Evolutionary conservation across 371 early-diverging fungal species (phyloP), one percentile per base, ranked within the genome.

Genomic region (Smittium mucronatum): DNA sequence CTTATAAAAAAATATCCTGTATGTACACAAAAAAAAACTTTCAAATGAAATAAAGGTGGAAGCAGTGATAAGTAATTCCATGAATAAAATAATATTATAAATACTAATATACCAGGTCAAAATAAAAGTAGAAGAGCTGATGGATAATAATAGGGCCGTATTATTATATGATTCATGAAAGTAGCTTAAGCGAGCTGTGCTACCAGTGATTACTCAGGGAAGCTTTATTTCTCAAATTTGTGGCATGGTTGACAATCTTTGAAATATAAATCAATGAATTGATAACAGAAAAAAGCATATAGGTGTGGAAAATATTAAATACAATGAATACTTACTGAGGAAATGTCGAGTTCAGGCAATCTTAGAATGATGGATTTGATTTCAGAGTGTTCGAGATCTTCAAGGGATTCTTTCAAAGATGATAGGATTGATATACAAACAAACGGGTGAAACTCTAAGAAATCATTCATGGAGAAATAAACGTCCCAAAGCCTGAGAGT

Each of bases 301-400:
- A 26, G 11, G 59, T n/a, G 5, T 2, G 29, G 29, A 26, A 65
- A 15, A 65, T 15, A 65, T 63, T 15, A 17, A 11, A 28, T 16
- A 67, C 63, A 57, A 57, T 8, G 26, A 57, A 16, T 28, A 67
- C 67, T 61, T 64, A 69, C 69, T 8, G 30, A 58, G 2, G 57
- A 26, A 81, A 92, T 87, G 69, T 92, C 88, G 76, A 92, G 65
- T 35, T 70, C 68, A 11, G 94, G 93, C 69, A 94, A 81, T 34
- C 90, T 84, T 72, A 91, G 81, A 71, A 94, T 73, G 79, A 90
- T 81, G 0, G 91, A 87, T 70, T 90, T 82, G 68, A 94, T 94
- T 74, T 94, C 93, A 0, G 91, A 90, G 74, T 93, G 91, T 73
- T 94, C 95, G 64, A 93, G 79, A 68, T 93, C 93, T 74, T 94